Conservation (phyloP, 306 rosid species). For the Morella rubra region DNA sequence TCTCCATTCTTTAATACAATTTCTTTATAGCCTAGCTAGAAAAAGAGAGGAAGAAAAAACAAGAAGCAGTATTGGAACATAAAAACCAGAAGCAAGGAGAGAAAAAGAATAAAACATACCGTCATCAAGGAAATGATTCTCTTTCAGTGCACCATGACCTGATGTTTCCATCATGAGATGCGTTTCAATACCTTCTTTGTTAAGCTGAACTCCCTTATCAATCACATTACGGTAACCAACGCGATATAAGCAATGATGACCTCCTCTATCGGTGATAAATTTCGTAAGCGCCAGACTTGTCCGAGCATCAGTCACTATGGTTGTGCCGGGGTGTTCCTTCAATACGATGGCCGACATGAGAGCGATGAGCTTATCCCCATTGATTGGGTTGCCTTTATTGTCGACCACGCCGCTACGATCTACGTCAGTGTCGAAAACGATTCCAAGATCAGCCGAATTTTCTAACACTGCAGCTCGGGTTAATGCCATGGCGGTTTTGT, state of each 20-base stretch:
- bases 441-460: conserved; percentile 71
- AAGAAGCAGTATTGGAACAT: too few relatives aligned
- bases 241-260: conserved; percentile 77
- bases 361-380: conserved; percentile 84
- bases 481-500: conserved; percentile 76
- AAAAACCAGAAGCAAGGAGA: too few relatives aligned
- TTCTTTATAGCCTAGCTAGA: too few relatives aligned
- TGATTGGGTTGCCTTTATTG: conserved; percentile 63
- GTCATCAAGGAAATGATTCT: conserved; percentile 87
- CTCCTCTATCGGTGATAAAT: conserved; percentile 65
- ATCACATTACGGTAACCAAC: conserved; percentile 87
- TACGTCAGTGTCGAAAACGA: conserved; percentile 87
- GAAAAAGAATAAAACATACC: conserved; percentile 42
- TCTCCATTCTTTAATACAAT: too few relatives aligned
- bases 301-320: conserved; percentile 81
- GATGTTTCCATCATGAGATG: conserved; percentile 94
- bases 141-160: conserved; percentile 90
- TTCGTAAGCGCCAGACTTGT: conserved; percentile 72
- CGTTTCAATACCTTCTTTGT: conserved; percentile 64
- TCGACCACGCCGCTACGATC: conserved; percentile 88
- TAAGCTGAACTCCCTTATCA: conserved; percentile 78
- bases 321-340: conserved; percentile 70
- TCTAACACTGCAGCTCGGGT: conserved; percentile 71
- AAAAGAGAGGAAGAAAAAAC: too few relatives aligned
- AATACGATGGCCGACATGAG: conserved; percentile 77